Conservation (phyloP, 208 protist species). For the Crithidia mellificae region DNA sequence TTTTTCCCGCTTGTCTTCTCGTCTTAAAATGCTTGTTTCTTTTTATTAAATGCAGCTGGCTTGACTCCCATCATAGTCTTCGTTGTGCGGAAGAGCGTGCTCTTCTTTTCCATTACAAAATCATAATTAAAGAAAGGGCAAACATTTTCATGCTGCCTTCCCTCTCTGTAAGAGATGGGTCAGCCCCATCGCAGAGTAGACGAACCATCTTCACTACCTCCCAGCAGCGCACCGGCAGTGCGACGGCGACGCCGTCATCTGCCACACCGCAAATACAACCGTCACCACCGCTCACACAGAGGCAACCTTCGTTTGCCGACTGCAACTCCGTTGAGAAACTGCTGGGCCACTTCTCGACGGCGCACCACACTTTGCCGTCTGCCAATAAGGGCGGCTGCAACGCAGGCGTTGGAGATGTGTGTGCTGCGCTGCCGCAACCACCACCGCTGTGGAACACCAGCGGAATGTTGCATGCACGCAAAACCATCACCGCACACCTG, state of each 20-base stretch:
- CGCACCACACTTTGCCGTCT: background rate
- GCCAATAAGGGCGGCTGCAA: no score
- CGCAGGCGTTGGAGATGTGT: no score
- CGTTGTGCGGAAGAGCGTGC: no score
- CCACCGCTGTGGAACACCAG: background rate
- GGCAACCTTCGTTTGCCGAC: background rate
- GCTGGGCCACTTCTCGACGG: background rate
- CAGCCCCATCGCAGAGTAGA: background rate
- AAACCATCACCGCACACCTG: background rate
- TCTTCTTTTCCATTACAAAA: no score
- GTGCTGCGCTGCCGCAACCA: background rate
- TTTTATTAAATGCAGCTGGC: no score
- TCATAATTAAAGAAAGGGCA: no score
- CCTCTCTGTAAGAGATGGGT: background rate
- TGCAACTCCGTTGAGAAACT: background rate
- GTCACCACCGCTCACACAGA: no score
- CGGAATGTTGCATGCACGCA: background rate
- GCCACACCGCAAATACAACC: background rate
- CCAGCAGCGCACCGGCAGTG: background rate
- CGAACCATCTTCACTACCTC: background rate
- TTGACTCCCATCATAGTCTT: no score
- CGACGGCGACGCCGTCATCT: background rate
- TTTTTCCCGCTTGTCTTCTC: no score
- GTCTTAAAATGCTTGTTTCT: no score
- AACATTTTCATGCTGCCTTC: constrained; percentile 1